Evolutionary conservation across 1,139 yeast species (phyloP), one percentile per base, ranked within the genome.

Genomic region (Yamadazyma sp.): DNA sequence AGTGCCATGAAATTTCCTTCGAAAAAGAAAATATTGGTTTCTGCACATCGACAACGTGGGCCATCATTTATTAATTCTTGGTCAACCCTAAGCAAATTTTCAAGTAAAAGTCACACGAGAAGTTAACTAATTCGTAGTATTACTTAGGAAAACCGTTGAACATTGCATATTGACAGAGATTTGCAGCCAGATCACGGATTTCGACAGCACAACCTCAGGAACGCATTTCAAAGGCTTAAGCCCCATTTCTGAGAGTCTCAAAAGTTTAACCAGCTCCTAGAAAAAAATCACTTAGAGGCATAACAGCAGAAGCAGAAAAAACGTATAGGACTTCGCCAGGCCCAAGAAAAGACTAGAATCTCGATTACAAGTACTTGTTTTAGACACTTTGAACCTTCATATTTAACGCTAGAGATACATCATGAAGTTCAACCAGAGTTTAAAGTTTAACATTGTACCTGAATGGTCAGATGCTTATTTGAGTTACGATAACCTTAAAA

Each of bases 381-480:
- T 23, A 25, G 26, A 34, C 15, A 17, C 23, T 22, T 30, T 12
- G n/a, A 22, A 24, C 12, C 12, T n/a, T 10, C 24, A 9, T 24
- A n/a, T 5, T 5, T 10, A 24, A 9, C 27, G 27, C 24, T 20
- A 20, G 24, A 20, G n/a, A n/a, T n/a, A 24, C n/a, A 17, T 33
- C n/a, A 84, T 84, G 92, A 84, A 84, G 69, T 84, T 84, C 58
- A 75, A 84, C 37, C 86, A 82, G 50, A 80, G 88, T 28, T 68
- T 84, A 41, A 86, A 83, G 61, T 82, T 84, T 62, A 84, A 84
- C 58, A 86, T 87, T 17, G 91, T 84, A 26, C 91, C 92, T 4
- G 92, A 84, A 54, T 84, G 92, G 91, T 73, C 82, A 38, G 79
- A 83, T 41, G 62, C 73, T 45, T 84, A 84, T 55, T 69, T 84